These are phyloP conservation scores for Codiaeum variegatum DNA, from an alignment of 441 rosid genomes.

Conservation along the genomic window DNA sequence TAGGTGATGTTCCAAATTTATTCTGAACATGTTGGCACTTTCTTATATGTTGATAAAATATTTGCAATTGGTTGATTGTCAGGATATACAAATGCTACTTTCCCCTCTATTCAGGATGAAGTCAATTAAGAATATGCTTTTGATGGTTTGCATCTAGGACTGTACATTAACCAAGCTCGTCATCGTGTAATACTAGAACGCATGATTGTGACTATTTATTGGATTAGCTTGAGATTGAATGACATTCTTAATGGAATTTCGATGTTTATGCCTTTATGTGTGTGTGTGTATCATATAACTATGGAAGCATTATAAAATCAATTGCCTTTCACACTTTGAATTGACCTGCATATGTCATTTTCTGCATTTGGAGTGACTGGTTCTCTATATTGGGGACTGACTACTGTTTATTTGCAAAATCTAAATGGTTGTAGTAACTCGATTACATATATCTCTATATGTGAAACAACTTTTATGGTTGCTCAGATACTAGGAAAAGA, in stretches of 20 bases:
- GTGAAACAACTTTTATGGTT: slow-evolving; percentile 2
- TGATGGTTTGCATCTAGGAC: not conserved
- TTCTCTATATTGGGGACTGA: not conserved
- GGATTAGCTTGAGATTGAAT: not conserved
- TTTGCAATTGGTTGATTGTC: not conserved
- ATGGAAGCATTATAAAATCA: not conserved
- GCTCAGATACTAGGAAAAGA: slow-evolving; percentile 89
- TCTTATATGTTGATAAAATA: not conserved
- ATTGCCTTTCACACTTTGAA: not conserved
- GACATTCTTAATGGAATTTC: not conserved
- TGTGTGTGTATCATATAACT: not conserved
- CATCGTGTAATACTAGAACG: not conserved
- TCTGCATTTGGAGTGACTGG: not conserved
- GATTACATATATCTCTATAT: not conserved
- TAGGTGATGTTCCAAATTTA: not conserved
- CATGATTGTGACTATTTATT: not conserved
- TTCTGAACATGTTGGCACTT: not conserved
- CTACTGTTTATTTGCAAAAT: not conserved
- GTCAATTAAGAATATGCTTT: not conserved
- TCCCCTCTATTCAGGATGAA: not conserved
- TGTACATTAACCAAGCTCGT: not conserved
- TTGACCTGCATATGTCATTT: not conserved
- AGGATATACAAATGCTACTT: not conserved
- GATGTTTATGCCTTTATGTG: not conserved
- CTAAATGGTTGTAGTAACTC: not conserved